A percentile compares a stretch with the other conserved stretches of the same genome.
phyloP scores from a whole-genome alignment of 2,329 filamentous ascomycete species.

The Thielaviopsis euricoi region DNA sequence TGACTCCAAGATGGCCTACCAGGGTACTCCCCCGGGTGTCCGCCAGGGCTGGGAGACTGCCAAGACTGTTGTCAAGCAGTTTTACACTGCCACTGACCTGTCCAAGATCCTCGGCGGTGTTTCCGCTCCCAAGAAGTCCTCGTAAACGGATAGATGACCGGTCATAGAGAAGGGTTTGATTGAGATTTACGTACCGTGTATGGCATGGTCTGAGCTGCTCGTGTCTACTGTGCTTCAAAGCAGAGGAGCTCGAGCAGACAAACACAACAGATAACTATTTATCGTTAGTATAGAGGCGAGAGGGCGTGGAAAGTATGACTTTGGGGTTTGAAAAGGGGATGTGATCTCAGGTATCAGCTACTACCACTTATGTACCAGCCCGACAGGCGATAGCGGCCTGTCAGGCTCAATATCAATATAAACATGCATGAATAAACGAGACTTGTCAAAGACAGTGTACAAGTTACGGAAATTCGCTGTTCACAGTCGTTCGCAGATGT shows the following conservation, averaged over 20 bases:
- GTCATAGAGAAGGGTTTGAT: not conserved
- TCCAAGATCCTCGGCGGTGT: slow-evolving; percentile 7
- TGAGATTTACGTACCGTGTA: not conserved
- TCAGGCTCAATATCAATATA: not conserved
- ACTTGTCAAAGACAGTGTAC: not conserved
- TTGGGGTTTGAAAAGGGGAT: not conserved
- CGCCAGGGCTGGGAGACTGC: slow-evolving; percentile 65
- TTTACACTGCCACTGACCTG: slow-evolving; percentile 49
- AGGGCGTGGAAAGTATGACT: not conserved
- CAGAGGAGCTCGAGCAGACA: not conserved
- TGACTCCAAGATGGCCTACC: slow-evolving; percentile 69
- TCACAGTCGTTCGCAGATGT: no score
- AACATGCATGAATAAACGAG: not conserved
- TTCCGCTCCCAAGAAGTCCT: slow-evolving; percentile 38
- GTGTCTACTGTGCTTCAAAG: not conserved
- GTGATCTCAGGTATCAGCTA: not conserved
- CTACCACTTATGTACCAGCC: not conserved
- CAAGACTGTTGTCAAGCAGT: slow-evolving; percentile 59
- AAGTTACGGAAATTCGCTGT: no score
- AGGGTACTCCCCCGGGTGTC: slow-evolving; percentile 67
- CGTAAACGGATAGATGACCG: slow-evolving; percentile 8
- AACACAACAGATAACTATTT: not conserved
- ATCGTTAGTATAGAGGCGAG: not conserved
- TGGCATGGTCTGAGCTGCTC: not conserved
- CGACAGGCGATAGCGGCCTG: not conserved